Evolutionary conservation across 2,329 filamentous ascomycete species (phyloP).

Genomic region (Tolypocladium inflatum): DNA sequence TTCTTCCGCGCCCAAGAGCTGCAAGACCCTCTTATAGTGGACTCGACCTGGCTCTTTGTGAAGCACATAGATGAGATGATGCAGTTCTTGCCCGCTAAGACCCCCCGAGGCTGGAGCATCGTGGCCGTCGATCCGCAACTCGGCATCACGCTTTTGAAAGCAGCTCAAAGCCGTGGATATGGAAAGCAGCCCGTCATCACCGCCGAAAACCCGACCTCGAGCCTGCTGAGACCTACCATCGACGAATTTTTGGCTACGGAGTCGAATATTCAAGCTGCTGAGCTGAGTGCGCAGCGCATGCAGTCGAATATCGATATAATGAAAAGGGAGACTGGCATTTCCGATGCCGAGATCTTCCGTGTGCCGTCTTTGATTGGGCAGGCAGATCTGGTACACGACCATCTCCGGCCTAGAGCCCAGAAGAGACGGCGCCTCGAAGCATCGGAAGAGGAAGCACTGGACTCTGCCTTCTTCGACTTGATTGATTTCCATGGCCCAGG

Average conservation of each 20-base stretch:
- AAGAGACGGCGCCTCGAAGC: not conserved
- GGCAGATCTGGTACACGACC: slow-evolving; percentile 4
- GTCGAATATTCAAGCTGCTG: not conserved
- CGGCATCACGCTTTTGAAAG: slow-evolving; percentile 12
- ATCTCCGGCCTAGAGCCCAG: not conserved
- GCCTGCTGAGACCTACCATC: not conserved
- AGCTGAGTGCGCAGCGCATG: slow-evolving; percentile 5
- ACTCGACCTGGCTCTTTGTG: slow-evolving; percentile 12
- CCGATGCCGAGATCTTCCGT: slow-evolving; percentile 9
- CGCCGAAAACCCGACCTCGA: no score
- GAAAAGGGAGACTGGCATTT: slow-evolving; percentile 11
- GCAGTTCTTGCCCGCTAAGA: slow-evolving; percentile 15
- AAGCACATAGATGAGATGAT: slow-evolving; percentile 16
- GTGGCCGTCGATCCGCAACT: slow-evolving; percentile 9
- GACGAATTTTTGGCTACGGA: not conserved
- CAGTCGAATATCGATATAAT: slow-evolving; percentile 9
- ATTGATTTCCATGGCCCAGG: not conserved
- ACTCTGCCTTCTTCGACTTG: not conserved
- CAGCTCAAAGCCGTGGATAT: slow-evolving; percentile 4
- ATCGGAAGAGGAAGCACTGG: no score
- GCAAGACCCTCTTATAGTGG: slow-evolving; percentile 23
- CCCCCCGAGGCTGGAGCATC: slow-evolving; percentile 13
- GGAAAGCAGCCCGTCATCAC: not conserved
- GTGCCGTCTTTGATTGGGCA: slow-evolving; percentile 6
- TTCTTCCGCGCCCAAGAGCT: slow-evolving; percentile 22